These are phyloP conservation scores for Dothistroma pini DNA, from an alignment of 2,329 filamentous ascomycete species.

Conservation along the genomic window DNA sequence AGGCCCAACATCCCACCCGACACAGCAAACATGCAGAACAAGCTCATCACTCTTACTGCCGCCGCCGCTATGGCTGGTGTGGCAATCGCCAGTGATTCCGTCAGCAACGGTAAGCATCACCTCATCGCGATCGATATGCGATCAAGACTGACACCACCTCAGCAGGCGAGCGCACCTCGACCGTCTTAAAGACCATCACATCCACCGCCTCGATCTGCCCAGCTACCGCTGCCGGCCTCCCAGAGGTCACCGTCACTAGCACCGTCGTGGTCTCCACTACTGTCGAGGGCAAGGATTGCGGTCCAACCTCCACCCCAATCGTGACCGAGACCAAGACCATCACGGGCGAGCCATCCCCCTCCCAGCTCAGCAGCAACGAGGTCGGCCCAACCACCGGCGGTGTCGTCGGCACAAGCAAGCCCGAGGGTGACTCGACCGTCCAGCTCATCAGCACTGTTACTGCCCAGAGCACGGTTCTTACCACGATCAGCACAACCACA, in stretches of 20 bases:
- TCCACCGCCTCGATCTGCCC: neutral
- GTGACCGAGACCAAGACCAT: neutral
- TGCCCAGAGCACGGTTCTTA: neutral
- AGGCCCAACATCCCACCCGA: neutral
- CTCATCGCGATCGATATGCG: neutral
- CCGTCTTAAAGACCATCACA: neutral
- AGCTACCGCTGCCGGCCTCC: neutral
- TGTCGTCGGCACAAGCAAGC: neutral
- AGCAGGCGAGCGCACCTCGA: neutral
- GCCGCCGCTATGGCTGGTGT: conserved; percentile 1
- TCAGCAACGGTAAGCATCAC: neutral
- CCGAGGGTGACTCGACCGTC: neutral
- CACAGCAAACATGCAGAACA: conserved; percentile 4
- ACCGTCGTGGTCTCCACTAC: neutral
- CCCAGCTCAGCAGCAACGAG: neutral
- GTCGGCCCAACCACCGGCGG: neutral
- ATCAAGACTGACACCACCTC: neutral
- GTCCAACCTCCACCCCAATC: neutral
- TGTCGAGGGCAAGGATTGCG: neutral
- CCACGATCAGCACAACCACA: neutral
- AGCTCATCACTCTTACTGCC: conserved; percentile 3
- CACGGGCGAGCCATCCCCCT: neutral
- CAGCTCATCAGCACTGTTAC: neutral
- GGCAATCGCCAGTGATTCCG: neutral
- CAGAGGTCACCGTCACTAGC: neutral